A percentile compares a stretch with the other conserved stretches of the same genome.
phyloP scores from a whole-genome alignment of 1,284 basidiomycete genomes.

The Limonomyces culmigenus region DNA sequence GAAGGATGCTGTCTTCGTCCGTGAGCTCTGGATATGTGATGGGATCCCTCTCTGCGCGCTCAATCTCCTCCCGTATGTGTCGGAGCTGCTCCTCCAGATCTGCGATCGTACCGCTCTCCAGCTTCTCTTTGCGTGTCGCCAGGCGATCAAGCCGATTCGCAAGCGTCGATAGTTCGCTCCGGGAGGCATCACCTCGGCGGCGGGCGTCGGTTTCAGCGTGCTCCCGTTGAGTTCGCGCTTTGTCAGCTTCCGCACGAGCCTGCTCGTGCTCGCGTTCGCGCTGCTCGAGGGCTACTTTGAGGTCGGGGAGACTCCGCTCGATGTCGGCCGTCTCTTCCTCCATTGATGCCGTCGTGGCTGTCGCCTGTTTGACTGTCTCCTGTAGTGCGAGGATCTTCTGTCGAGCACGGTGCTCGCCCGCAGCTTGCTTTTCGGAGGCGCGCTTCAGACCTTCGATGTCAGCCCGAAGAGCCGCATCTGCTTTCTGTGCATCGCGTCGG shows the following conservation, averaged over 20 bases:
- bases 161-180: conserved; percentile 19
- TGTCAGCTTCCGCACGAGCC: conserved; percentile 19
- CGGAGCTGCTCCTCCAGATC: conserved; percentile 23
- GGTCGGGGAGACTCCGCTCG: conserved; percentile 31
- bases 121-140: conserved; percentile 35
- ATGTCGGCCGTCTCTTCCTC: conserved; percentile 31
- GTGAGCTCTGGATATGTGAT: too few relatives aligned
- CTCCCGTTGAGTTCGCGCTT: conserved; percentile 13
- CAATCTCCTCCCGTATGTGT: conserved; percentile 20
- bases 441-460: conserved; percentile 64
- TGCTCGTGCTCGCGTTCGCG: conserved; percentile 29
- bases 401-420: conserved; percentile 44
- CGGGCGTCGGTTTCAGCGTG: conserved; percentile 22
- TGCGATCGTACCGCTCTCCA: conserved; percentile 28
- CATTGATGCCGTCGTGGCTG: conserved; percentile 36
- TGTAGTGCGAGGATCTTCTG: conserved; percentile 66
- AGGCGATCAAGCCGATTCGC: conserved; percentile 31
- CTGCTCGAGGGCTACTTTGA: conserved; percentile 23
- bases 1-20: too few relatives aligned
- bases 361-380: conserved; percentile 56
- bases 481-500: conserved; percentile 57
- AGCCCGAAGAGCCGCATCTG: conserved; percentile 49
- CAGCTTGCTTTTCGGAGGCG: conserved; percentile 49
- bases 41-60: conserved; percentile 22
- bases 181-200: conserved; percentile 26